A percentile compares a stretch with the other conserved stretches of the same genome.
Evolutionary conservation across 129 eudicot genomes (phyloP).

Genomic region (Chrysanthemum makinoi): DNA sequence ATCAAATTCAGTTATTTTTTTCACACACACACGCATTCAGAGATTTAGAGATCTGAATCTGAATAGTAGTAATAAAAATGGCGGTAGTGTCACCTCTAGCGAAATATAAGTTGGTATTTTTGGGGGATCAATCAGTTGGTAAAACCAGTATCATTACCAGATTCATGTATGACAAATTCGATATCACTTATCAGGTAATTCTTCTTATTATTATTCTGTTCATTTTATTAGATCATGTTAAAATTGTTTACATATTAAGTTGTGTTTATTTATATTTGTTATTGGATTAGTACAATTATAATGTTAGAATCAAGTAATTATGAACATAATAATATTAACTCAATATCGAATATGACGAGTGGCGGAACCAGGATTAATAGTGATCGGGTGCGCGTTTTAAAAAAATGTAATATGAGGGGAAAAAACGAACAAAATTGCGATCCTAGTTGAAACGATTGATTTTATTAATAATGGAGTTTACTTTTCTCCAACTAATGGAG

Average conservation of each 20-base stretch:
- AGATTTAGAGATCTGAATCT: constrained; percentile 30
- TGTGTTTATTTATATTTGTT: constrained; percentile 1
- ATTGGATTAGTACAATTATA: too few species aligned
- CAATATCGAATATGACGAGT: too few species aligned
- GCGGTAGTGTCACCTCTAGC: constrained; percentile 79
- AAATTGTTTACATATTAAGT: background rate
- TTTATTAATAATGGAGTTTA: too few species aligned
- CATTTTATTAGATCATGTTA: background rate
- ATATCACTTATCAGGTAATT: constrained; percentile 72
- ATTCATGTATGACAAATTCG: constrained; percentile 86
- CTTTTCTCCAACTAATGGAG: too few species aligned
- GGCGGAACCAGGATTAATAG: too few species aligned
- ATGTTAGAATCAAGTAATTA: too few species aligned
- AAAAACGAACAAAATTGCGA: too few species aligned
- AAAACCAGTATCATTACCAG: constrained; percentile 91
- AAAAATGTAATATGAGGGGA: too few species aligned
- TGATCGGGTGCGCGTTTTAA: too few species aligned
- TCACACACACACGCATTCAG: background rate
- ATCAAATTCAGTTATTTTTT: constrained; percentile 7
- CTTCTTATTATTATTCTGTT: background rate
- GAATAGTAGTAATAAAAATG: constrained; percentile 27
- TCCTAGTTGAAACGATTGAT: too few species aligned
- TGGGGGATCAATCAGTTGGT: constrained; percentile 92
- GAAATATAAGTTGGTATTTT: constrained; percentile 71
- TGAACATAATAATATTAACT: too few species aligned